These are phyloP conservation scores for Catharanthus roseus DNA, from an alignment of 257 asterid genomes.

Conservation along the genomic window DNA sequence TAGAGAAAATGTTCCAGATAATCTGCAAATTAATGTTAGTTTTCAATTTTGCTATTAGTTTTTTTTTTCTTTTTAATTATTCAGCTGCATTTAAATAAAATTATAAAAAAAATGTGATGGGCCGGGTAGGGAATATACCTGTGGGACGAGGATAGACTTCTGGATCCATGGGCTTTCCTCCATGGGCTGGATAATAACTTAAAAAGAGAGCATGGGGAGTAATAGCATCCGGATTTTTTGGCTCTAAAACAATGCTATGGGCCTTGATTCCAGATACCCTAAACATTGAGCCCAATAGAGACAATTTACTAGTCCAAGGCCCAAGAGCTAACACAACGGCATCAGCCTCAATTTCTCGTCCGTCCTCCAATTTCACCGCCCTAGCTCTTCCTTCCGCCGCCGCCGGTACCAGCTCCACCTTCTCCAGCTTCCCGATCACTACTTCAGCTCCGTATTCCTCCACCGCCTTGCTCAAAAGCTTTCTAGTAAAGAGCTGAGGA, in stretches of 20 bases:
- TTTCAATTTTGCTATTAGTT: too few relatives aligned
- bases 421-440: conserved; percentile 59
- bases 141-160: conserved; percentile 95
- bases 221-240: conserved; percentile 36
- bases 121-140: too few relatives aligned
- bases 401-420: conserved; percentile 40
- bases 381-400: conserved; percentile 40
- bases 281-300: conserved; percentile 46
- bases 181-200: conserved; percentile 50
- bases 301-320: conserved; percentile 71
- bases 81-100: too few relatives aligned
- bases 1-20: too few relatives aligned
- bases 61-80: too few relatives aligned
- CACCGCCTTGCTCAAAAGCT: conserved; percentile 57
- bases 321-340: conserved; percentile 82
- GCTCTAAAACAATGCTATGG: conserved; percentile 76
- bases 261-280: conserved; percentile 63
- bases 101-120: too few relatives aligned
- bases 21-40: too few relatives aligned
- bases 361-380: conserved; percentile 61
- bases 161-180: conserved; percentile 72
- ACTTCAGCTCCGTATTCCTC: conserved; percentile 58
- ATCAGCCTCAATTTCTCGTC: conserved; percentile 49
- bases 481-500: conserved; percentile 60
- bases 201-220: conserved; percentile 66